These are phyloP conservation scores for Yamadazyma diospyri DNA, from an alignment of 1,139 yeast species.

Conservation along the genomic window DNA sequence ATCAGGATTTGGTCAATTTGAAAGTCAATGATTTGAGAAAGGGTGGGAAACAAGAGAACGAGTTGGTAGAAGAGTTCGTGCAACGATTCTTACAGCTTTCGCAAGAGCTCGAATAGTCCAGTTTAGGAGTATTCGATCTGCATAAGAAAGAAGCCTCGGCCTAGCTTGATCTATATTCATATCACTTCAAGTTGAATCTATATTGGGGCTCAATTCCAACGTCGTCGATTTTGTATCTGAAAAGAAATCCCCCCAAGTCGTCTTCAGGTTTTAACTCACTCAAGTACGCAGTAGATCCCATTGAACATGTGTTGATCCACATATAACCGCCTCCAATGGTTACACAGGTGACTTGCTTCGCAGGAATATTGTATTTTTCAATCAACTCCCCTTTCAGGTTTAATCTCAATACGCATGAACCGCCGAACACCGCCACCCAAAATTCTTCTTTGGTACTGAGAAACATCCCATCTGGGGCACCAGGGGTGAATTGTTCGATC, in stretches of 20 bases:
- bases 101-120: not conserved
- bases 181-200: slow-evolving; percentile 6
- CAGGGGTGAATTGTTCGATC: slow-evolving; percentile 29
- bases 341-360: slow-evolving; percentile 62
- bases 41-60: slow-evolving; percentile 66
- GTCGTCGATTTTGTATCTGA: slow-evolving; percentile 20
- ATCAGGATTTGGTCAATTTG: slow-evolving; percentile 53
- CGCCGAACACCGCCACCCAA: slow-evolving; percentile 68
- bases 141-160: not conserved
- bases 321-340: slow-evolving; percentile 64
- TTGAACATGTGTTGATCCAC: slow-evolving; percentile 66
- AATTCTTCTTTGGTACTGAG: slow-evolving; percentile 60
- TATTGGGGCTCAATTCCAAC: slow-evolving; percentile 26
- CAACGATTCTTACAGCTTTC: slow-evolving; percentile 14
- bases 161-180: not conserved
- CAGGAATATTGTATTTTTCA: slow-evolving; percentile 57
- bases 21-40: slow-evolving; percentile 56
- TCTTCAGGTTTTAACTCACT: slow-evolving; percentile 28
- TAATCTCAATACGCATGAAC: slow-evolving; percentile 52
- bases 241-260: slow-evolving; percentile 57
- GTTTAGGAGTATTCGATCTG: not conserved
- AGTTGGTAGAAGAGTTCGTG: slow-evolving; percentile 60
- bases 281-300: slow-evolving; percentile 36
- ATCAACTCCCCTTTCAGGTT: slow-evolving; percentile 49
- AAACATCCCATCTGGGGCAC: slow-evolving; percentile 84